Conservation (phyloP, 2,329 filamentous ascomycete species). For the Pseudocercospora fijiensis region DNA sequence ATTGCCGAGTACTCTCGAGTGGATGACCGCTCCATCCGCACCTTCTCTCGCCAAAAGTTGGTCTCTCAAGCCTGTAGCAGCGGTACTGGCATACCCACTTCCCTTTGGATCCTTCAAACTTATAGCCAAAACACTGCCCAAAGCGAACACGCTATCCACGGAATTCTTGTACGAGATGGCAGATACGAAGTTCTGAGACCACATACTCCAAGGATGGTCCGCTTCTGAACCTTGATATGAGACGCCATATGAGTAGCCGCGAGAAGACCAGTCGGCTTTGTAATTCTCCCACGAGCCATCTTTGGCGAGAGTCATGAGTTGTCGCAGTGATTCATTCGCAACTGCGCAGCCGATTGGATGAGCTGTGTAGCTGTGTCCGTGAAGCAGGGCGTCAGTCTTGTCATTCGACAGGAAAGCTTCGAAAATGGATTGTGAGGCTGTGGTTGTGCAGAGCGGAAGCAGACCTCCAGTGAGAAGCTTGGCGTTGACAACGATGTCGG, state of each 20-base stretch:
- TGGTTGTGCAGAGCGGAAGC: conserved; percentile 72
- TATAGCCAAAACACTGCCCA: conserved; percentile 76
- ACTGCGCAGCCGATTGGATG: conserved; percentile 80
- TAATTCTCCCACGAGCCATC: conserved; percentile 58
- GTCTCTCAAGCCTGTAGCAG: conserved; percentile 54
- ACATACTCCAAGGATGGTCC: conserved; percentile 65
- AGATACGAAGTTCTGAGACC: conserved; percentile 62
- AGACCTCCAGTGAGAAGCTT: conserved; percentile 81
- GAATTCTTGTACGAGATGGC: conserved; percentile 56
- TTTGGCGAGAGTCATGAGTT: conserved; percentile 60
- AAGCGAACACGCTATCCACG: conserved; percentile 67
- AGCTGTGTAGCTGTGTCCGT: conserved; percentile 85
- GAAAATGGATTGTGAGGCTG: conserved; percentile 73
- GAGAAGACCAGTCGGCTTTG: conserved; percentile 51
- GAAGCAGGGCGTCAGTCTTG: conserved; percentile 75
- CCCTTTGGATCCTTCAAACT: conserved; percentile 51
- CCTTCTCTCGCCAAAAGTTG: conserved; percentile 43
- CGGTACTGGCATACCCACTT: conserved; percentile 57
- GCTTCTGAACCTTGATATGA: background rate
- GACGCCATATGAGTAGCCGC: conserved; percentile 9
- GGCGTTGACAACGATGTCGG: conserved; percentile 78
- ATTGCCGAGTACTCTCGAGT: conserved; percentile 61
- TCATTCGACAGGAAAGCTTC: conserved; percentile 67
- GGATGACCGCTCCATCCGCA: conserved; percentile 47
- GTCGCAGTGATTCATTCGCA: conserved; percentile 63